Evolutionary conservation across 2,329 filamentous ascomycete species (phyloP), one percentile per base, ranked within the genome.

Genomic region (Phialophora tarda): DNA sequence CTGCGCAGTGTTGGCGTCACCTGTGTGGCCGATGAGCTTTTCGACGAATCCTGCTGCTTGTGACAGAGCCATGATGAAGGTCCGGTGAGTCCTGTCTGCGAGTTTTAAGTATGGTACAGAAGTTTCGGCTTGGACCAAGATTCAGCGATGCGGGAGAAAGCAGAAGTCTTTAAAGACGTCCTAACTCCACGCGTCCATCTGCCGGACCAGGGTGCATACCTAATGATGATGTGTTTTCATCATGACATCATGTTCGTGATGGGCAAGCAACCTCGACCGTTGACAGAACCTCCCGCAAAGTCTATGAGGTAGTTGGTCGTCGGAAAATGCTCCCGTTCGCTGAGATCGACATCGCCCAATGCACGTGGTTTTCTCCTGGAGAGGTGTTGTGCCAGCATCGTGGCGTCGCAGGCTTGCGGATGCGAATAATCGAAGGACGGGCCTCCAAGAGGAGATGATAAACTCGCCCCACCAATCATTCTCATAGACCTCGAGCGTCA

Each of bases 41-140:
- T 95, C 92, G 62, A 78, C 85, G 64, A 84, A 75, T 66, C 85
- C 86, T 56, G 91, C 91, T 78, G 86, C 89, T 82, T 91, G 88
- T 61, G 87, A 82, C 63, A 85, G 76, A 26, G 86, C 82, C 83
- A 89, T 89, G 30, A 60, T 80, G 62, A 55, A 28, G 34, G 54
- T 50, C 17, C 50, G 14, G 21, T 54, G 17, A 48, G 12, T 56
- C 24, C 26, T 44, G 5, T 59, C 5, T n/a, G 21, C 23, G 3
- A 38, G 30, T 17, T 11, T 47, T 12, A n/a, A 17, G 12, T 32
- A 26, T n/a, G 38, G 38, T n/a, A n/a, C 7, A n/a, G 14, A 8
- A n/a, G 14, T 44, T n/a, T n/a, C 38, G 17, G 17, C 17, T n/a
- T 44, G 17, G 38, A 8, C 17, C n/a, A 41, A 21, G 3, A 17